Conservation (phyloP, 441 rosid species). For the Adansonia rubrostipa region DNA sequence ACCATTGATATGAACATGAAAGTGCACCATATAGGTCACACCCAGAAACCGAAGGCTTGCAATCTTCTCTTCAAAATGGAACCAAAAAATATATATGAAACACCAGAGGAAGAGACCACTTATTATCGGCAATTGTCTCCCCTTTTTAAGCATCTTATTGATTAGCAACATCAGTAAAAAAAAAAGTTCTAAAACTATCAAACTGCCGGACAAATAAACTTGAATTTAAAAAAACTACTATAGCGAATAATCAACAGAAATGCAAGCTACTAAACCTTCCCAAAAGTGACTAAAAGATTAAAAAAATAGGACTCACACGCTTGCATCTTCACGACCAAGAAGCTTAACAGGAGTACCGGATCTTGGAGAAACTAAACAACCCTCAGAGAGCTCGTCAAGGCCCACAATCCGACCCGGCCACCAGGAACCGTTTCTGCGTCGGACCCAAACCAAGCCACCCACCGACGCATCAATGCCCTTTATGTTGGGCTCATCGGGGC, state of each 20-base stretch:
- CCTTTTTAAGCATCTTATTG: not conserved
- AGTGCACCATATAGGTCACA: not conserved
- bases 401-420: conserved; percentile 96
- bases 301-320: conserved; percentile 64
- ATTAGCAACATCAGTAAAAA: not conserved
- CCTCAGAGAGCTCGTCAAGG: conserved; percentile 68
- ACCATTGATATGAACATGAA: not conserved
- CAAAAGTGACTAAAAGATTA: not conserved
- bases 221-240: not conserved
- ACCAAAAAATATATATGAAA: not conserved
- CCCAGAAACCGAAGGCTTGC: not conserved
- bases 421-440: conserved; percentile 98
- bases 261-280: not conserved
- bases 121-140: not conserved
- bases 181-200: not conserved
- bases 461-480: conserved; percentile 78
- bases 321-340: conserved; percentile 93
- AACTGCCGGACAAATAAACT: not conserved
- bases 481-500: conserved; percentile 65
- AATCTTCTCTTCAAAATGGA: not conserved
- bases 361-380: conserved; percentile 78
- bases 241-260: not conserved
- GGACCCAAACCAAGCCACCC: conserved; percentile 98
- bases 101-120: not conserved
- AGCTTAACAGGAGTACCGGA: conserved; percentile 94